Conservation (phyloP, 2,329 filamentous ascomycete genomes). For the Xylaria sp. region DNA sequence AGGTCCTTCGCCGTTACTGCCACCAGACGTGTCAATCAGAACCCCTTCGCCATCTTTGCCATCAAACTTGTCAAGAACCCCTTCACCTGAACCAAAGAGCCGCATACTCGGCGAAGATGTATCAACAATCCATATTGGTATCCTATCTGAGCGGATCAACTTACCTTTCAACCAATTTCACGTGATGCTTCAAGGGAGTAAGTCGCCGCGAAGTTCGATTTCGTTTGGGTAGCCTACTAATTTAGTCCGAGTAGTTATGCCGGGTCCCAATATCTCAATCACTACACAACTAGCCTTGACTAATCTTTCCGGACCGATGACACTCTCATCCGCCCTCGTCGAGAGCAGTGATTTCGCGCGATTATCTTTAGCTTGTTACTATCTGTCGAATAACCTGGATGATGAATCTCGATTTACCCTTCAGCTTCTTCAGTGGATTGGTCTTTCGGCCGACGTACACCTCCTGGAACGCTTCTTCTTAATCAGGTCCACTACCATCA, state of each 20-base stretch:
- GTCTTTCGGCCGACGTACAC: background rate
- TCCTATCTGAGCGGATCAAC: background rate
- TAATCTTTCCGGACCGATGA: background rate
- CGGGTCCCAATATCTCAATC: background rate
- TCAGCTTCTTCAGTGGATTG: background rate
- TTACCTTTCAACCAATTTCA: background rate
- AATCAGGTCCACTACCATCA: background rate
- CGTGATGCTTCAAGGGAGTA: background rate
- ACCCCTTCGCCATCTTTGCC: conserved; percentile 6
- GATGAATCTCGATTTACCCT: background rate
- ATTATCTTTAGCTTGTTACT: background rate
- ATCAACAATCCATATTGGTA: background rate
- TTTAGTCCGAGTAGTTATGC: background rate
- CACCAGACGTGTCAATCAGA: background rate
- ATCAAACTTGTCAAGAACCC: background rate
- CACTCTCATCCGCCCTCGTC: background rate
- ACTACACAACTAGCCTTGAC: background rate
- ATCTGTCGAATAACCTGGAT: background rate
- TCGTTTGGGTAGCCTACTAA: background rate
- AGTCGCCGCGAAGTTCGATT: background rate
- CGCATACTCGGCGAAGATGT: too few relatives aligned
- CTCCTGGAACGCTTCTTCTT: background rate
- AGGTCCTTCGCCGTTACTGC: background rate
- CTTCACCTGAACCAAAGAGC: background rate
- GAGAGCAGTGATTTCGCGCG: background rate